phyloP scores from a whole-genome alignment of 805 yeast species.

The Starmerella floris region DNA sequence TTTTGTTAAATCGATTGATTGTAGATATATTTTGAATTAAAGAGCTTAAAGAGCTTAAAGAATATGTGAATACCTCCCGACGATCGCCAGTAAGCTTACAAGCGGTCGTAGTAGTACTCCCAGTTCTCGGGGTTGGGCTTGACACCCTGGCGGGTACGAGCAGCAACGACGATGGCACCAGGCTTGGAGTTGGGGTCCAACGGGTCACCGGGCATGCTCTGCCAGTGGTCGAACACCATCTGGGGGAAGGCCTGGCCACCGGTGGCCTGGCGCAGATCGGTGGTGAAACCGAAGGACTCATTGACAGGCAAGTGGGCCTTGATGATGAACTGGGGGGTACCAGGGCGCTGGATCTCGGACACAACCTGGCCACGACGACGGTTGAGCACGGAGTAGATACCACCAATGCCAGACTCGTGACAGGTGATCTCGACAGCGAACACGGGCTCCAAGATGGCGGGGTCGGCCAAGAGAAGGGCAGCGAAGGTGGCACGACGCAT shows the following conservation, averaged over 20 bases:
- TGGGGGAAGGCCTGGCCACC: constrained; percentile 99
- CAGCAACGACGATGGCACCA: constrained; percentile 47
- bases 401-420: constrained; percentile 99
- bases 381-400: constrained; percentile 99
- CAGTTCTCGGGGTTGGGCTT: constrained; percentile 97
- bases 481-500: constrained; percentile 99
- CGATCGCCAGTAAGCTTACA: constrained; percentile 24
- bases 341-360: constrained; percentile 99
- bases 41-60: background rate
- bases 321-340: constrained; percentile 99
- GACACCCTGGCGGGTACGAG: constrained; percentile 94
- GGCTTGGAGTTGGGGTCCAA: constrained; percentile 69
- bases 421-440: constrained; percentile 98
- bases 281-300: constrained; percentile 99
- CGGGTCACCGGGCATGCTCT: constrained; percentile 81
- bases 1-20: background rate
- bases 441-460: constrained; percentile 98
- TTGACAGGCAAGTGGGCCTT: constrained; percentile 99
- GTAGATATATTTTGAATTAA: background rate
- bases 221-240: constrained; percentile 99
- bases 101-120: constrained; percentile 82
- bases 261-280: constrained; percentile 98
- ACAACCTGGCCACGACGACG: constrained; percentile 96
- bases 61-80: no score
- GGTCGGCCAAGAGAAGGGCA: constrained; percentile 94